These are phyloP conservation scores for Colletotrichum brevisporum DNA, from an alignment of 2,329 filamentous ascomycete species.

Conservation along the genomic window DNA sequence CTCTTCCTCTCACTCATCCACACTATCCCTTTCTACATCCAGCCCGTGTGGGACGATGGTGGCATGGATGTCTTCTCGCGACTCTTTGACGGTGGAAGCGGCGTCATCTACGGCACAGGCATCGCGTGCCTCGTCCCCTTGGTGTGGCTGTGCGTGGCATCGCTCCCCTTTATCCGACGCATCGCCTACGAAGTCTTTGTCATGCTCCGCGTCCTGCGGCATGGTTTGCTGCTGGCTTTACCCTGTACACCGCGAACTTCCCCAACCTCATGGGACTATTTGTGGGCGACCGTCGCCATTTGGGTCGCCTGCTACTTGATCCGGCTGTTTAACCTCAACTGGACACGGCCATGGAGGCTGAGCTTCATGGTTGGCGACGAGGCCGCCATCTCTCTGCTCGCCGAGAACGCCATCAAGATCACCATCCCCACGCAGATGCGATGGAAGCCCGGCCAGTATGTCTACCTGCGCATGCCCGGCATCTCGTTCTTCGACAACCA, in stretches of 20 bases:
- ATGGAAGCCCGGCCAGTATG: slow-evolving; percentile 94
- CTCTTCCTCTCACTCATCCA: slow-evolving; percentile 87
- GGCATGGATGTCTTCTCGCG: slow-evolving; percentile 79
- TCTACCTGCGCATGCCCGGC: slow-evolving; percentile 94
- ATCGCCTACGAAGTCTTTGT: slow-evolving; percentile 90
- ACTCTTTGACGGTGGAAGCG: slow-evolving; percentile 75
- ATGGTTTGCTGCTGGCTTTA: too few relatives aligned
- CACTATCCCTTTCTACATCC: slow-evolving; percentile 89
- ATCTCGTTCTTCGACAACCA: slow-evolving; percentile 94
- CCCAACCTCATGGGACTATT: slow-evolving; percentile 91
- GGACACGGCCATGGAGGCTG: slow-evolving; percentile 83
- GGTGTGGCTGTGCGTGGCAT: slow-evolving; percentile 86
- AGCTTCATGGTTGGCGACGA: slow-evolving; percentile 93
- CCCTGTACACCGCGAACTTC: too few relatives aligned
- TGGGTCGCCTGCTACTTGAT: slow-evolving; percentile 82
- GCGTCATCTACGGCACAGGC: slow-evolving; percentile 87
- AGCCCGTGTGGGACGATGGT: slow-evolving; percentile 86
- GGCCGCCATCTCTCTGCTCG: slow-evolving; percentile 88
- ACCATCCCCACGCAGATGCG: slow-evolving; percentile 93
- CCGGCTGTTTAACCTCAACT: slow-evolving; percentile 90
- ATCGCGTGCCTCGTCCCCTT: slow-evolving; percentile 86
- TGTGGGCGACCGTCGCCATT: slow-evolving; percentile 85
- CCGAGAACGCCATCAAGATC: slow-evolving; percentile 95
- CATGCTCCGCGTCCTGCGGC: slow-evolving; percentile 83
- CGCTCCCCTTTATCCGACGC: slow-evolving; percentile 82